These are phyloP conservation scores for Saxophila tyrrhenica DNA, from an alignment of 495 filamentous ascomycete genomes.

Conservation along the genomic window DNA sequence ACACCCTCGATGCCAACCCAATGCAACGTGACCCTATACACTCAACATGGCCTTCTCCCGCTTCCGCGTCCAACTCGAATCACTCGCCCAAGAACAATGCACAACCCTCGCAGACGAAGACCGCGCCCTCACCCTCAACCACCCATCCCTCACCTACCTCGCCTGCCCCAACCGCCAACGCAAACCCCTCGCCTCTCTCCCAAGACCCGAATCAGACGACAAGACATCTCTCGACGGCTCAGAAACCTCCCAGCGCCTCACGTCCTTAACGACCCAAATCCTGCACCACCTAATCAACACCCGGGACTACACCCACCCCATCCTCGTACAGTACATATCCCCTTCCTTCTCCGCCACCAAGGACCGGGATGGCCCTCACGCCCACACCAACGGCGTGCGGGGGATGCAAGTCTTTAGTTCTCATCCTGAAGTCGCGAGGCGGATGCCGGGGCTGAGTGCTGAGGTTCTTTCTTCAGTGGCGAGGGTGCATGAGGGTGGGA, in stretches of 20 bases:
- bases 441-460: background rate
- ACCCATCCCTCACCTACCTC: background rate
- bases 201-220: background rate
- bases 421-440: background rate
- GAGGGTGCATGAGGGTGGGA: background rate
- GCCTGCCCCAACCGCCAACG: background rate
- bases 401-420: background rate
- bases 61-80: background rate
- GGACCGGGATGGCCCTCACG: background rate
- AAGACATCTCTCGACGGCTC: background rate
- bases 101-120: background rate
- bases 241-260: background rate
- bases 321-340: background rate
- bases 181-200: background rate
- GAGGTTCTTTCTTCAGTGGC: background rate
- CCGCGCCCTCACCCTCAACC: background rate
- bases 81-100: too few species aligned
- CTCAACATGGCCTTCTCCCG: background rate
- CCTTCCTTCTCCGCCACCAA: background rate
- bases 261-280: background rate
- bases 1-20: too few species aligned
- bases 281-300: background rate
- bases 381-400: too few species aligned
- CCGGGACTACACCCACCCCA: background rate
- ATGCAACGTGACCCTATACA: too few species aligned